Base-by-base conservation (phyloP, 2,329 filamentous ascomycete genomes). In the Fusarium luffae region DNA sequence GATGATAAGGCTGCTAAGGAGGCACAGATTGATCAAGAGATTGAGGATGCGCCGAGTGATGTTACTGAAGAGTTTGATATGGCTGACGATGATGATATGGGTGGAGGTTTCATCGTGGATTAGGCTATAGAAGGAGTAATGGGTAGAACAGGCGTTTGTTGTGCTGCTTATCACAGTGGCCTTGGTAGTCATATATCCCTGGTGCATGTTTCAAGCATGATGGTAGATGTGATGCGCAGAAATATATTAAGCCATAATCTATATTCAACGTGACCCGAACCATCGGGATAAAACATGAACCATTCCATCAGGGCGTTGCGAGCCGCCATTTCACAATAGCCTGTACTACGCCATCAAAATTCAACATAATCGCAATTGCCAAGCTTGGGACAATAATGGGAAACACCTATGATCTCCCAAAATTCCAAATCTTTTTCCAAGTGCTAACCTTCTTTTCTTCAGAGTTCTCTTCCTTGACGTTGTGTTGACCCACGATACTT, bases 401-500 rank as follows among this genome's bases (percentile, higher is more conserved):
- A 42, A 14, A 12, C 3, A 37, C 18, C 62, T 72, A 75, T 13
- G 71, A 70, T 27, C 65, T 62, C 11, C 73, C 73, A 66, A 75
- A 73, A 56, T 58, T 75, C 49, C 68, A 63, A 21, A 76, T 63
- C 40, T 69, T 74, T 44, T 28, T 54, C 73, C 72, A 75, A 5
- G 65, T 49, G 25, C 65, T 68, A 27, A 74, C 71, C 54, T 77
- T 67, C 62, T 79, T 72, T 16, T 76, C 76, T 16, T 82, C 82
- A 52, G 86, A 86, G 23, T 87, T 86, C 81, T 95, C 94, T 77
- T 97, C 93, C 70, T 90, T 84, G 9, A 95, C 87, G 77, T 94
- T 89, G 77, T 97, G 92, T 78, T 89, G 87, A 2, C 90, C 90
- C 0, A 97, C 93, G 76, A 98, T 96, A 27, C 86, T 87, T 77